Evolutionary conservation across 208 protist genomes (phyloP), one percentile per base, ranked within the genome.

Genomic region (Trypanosoma mega): DNA sequence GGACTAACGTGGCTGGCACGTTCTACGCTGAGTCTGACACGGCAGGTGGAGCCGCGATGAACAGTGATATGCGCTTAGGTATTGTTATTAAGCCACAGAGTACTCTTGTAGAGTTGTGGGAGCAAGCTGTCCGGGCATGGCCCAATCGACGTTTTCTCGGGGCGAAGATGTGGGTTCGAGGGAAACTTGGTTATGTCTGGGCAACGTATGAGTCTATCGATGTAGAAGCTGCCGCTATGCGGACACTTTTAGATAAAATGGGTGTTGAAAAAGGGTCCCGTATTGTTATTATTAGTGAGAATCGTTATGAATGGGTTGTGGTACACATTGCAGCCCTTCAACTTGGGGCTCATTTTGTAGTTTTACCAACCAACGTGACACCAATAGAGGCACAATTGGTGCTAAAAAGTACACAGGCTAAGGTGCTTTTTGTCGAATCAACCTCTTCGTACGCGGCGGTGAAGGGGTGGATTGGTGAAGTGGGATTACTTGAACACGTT

Each of bases 231-330:
- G 81, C 82, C 18, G 86, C 82, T 21, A 88, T 93, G 80, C 80
- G 90, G 18, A 92, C 80, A 8, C 73, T 93, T 14, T 59, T 96
- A 41, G 45, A 83, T 62, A 80, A 82, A 60, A 87, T 96, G 83
- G 84, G 86, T 23, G 68, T 96, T 41, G 80, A 82, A 30, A 89
- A 89, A 53, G 86, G 90, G 20, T 80, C 74, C 37, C 86, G 90
- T 36, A 80, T 96, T n/a, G 72, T 90, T 34, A 78, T 96, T 30
- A 92, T 96, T 52, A 93, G 85, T 37, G 90, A 96, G 60, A 96
- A 96, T 61, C 84, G 90, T 18, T 96, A 96, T 60, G 90, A 96
- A 64, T 96, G 90, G 87, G 79, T 96, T 4, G 90, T 93, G 51
- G 86, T 93, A 29, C 90, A 96, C 60, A 80, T 93, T 55, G 90